Evolutionary conservation across 1,284 basidiomycete species (phyloP), one percentile per base, ranked within the genome.

Genomic region (Erythrobasidium hasegawianum): DNA sequence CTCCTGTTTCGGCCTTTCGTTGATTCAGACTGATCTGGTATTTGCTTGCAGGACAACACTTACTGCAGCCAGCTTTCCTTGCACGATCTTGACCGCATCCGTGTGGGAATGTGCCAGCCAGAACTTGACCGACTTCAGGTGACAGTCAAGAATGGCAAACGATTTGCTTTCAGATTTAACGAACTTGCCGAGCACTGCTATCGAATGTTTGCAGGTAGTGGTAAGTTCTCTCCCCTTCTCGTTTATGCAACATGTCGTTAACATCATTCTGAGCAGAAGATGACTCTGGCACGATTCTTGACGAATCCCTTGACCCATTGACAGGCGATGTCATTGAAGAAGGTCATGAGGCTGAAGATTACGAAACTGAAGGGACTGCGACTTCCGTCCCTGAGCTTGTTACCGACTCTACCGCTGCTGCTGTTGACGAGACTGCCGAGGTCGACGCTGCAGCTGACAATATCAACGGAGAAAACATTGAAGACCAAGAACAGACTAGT

Each of bases 41-140:
- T n/a, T 14, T 24, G 9, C n/a, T n/a, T n/a, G n/a, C n/a, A 74
- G 73, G 73, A 74, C 68, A 74, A 71, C 56, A 59, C 70, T 39
- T 72, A 73, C 57, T 52, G 64, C 11, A 52, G 62, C 9, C 61
- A 71, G 47, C 64, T 73, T 7, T 69, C 68, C 16, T 56, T 74
- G 41, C 60, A 68, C 53, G 73, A 74, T 52, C 68, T 74, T 20
- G 71, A 73, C 56, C 69, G 72, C n/a, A 67, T 74, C 26, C 67
- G 73, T 24, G 55, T 69, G 26, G 73, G 73, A 9, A 73, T 72
- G 61, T 53, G 67, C 13, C 67, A 71, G 22, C 70, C 71, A 1
- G 71, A 71, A 1, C 56, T 65, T n/a, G 62, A 65, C 43, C 64
- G 71, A 11, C 68, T 74, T 2, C 70, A 71, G 27, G 58, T 72